A percentile compares a stretch with the other conserved stretches of the same genome.
phyloP scores from a whole-genome alignment of 202 grass and related monocot genomes.

The Musa balbisiana region DNA sequence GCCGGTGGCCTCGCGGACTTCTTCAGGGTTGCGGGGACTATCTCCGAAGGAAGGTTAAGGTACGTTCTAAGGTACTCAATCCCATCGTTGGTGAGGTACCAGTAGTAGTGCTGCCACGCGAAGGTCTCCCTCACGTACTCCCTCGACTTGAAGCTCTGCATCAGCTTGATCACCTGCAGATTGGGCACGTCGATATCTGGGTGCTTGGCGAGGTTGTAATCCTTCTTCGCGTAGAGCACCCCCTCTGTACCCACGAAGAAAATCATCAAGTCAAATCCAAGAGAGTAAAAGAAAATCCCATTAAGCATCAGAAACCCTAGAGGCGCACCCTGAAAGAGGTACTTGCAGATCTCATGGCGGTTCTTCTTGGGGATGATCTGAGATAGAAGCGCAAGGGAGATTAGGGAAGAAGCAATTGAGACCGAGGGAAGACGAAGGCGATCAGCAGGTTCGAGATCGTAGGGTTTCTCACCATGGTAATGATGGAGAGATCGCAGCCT shows the following conservation, averaged over 20 bases:
- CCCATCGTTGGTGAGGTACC: conserved; percentile 96
- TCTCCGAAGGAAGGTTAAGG: conserved; percentile 91
- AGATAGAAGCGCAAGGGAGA: neutral
- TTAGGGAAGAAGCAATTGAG: neutral
- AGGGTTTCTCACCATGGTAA: neutral
- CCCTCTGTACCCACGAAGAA: conserved; percentile 43
- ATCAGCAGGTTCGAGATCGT: no score
- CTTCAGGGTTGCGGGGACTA: conserved; percentile 81
- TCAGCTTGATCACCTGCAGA: conserved; percentile 95
- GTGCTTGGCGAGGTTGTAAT: neutral
- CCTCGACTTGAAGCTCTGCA: conserved; percentile 99
- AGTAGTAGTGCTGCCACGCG: conserved; percentile 93
- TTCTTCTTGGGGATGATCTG: conserved; percentile 99
- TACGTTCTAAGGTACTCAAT: conserved; percentile 79
- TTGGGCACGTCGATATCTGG: conserved; percentile 77
- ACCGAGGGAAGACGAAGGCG: neutral
- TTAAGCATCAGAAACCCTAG: neutral
- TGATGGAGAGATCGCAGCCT: neutral
- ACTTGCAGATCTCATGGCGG: conserved; percentile 95
- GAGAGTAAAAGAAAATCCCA: no score
- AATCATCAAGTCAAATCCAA: neutral
- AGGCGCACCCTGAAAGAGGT: conserved; percentile 77
- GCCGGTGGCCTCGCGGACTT: conserved; percentile 72
- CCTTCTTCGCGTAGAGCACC: conserved; percentile 32
- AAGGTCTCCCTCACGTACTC: conserved; percentile 93